phyloP scores from a whole-genome alignment of 345 rosid genomes.

The Anastatica hierochuntica region DNA sequence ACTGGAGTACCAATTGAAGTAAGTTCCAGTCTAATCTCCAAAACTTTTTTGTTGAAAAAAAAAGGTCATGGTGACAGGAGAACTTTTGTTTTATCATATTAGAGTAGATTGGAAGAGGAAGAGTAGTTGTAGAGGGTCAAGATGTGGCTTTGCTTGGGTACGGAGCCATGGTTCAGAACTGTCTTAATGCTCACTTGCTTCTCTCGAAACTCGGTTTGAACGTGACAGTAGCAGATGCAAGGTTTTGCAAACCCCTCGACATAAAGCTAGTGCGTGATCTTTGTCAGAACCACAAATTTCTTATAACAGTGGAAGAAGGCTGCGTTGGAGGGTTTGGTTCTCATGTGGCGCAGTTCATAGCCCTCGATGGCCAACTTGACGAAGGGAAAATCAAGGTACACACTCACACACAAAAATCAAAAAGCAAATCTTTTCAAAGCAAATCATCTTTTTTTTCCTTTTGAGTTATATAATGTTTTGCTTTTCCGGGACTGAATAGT shows the following conservation, averaged over 20 bases:
- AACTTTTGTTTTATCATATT: constrained; percentile 14
- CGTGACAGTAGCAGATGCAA: constrained; percentile 88
- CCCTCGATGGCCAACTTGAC: constrained; percentile 90
- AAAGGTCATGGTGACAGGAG: constrained; percentile 9
- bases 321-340: constrained; percentile 87
- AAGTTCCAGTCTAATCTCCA: constrained; percentile 11
- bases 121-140: constrained; percentile 66
- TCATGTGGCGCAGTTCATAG: constrained; percentile 75
- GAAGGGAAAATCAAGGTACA: constrained; percentile 70
- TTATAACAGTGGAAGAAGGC: constrained; percentile 90
- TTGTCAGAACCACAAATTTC: constrained; percentile 54
- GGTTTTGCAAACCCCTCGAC: constrained; percentile 95
- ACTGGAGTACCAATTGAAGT: constrained; percentile 72
- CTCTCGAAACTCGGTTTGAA: constrained; percentile 71
- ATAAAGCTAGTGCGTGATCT: constrained; percentile 59
- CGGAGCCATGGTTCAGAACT: constrained; percentile 90
- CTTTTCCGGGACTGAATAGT: constrained; percentile 38
- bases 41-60: background rate
- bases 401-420: too few relatives aligned
- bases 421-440: background rate
- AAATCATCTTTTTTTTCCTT: background rate
- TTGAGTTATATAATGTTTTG: too few relatives aligned
- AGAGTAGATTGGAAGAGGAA: constrained; percentile 77
- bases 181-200: constrained; percentile 72
- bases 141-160: constrained; percentile 85